Evolutionary conservation across 768 basidiomycete genomes (phyloP).

Genomic region (Trametopsis cervina): DNA sequence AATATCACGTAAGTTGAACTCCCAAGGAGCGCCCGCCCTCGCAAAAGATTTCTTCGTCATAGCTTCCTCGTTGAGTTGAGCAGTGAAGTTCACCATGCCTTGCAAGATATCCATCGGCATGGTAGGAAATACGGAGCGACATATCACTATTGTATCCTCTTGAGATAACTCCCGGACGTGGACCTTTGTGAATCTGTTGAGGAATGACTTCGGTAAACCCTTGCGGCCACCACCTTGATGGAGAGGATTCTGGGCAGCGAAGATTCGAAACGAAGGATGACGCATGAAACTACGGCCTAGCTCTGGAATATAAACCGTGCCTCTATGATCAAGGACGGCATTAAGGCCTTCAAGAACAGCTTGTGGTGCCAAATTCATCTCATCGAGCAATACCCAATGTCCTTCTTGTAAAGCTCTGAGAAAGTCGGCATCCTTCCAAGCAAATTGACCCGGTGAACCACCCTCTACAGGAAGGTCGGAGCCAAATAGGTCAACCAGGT

Average conservation of each 20-base stretch:
- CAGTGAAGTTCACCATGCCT: slow-evolving; percentile 81
- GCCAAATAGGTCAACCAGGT: slow-evolving; percentile 92
- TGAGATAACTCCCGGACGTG: slow-evolving; percentile 81
- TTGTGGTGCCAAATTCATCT: slow-evolving; percentile 98
- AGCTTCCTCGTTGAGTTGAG: slow-evolving; percentile 59
- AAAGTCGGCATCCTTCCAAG: slow-evolving; percentile 97
- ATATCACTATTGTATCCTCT: slow-evolving; percentile 73
- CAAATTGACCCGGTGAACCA: slow-evolving; percentile 85
- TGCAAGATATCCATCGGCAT: slow-evolving; percentile 47
- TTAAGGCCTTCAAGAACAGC: slow-evolving; percentile 96
- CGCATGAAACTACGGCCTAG: slow-evolving; percentile 81
- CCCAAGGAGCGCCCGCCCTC: slow-evolving; percentile 86
- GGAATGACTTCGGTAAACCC: slow-evolving; percentile 93
- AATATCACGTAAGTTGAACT: slow-evolving; percentile 95
- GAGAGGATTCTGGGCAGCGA: slow-evolving; percentile 96
- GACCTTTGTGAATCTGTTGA: slow-evolving; percentile 98
- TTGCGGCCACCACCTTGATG: slow-evolving; percentile 96
- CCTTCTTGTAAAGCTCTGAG: slow-evolving; percentile 90
- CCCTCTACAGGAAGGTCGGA: slow-evolving; percentile 94
- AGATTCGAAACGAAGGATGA: slow-evolving; percentile 93
- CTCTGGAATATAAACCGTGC: slow-evolving; percentile 92
- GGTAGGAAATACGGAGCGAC: slow-evolving; percentile 62
- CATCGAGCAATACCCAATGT: slow-evolving; percentile 95
- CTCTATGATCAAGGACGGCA: slow-evolving; percentile 92
- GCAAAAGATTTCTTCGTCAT: slow-evolving; percentile 61